These are phyloP conservation scores for Ophiostoma himal-ulmi DNA, from an alignment of 2,329 filamentous ascomycete species.

Conservation along the genomic window DNA sequence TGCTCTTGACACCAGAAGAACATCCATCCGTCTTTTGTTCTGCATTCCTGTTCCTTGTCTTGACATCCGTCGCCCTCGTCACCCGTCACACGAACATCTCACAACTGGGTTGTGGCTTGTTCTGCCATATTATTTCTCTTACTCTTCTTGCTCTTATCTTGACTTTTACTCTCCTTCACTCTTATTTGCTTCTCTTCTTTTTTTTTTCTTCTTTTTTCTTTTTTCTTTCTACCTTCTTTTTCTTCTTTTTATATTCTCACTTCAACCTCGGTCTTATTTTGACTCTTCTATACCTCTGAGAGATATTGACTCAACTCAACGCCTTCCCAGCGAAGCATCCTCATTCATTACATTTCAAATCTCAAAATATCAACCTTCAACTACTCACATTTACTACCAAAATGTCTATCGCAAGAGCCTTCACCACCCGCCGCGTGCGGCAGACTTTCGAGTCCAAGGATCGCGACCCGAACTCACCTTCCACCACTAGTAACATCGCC, in stretches of 20 bases:
- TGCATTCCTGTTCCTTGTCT: slow-evolving; percentile 10
- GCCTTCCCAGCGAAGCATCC: slow-evolving; percentile 12
- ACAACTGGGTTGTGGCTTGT: slow-evolving; percentile 27
- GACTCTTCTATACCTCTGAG: neutral
- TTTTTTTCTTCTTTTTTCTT: neutral
- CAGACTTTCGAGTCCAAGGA: slow-evolving; percentile 45
- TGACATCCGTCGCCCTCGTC: slow-evolving; percentile 14
- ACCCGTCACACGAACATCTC: slow-evolving; percentile 17
- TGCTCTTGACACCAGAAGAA: neutral
- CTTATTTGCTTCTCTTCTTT: neutral
- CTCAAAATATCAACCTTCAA: neutral
- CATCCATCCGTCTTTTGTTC: neutral
- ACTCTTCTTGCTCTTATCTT: neutral
- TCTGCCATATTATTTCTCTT: neutral
- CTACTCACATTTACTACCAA: slow-evolving; percentile 13
- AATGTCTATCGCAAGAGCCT: slow-evolving; percentile 58
- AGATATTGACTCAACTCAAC: neutral
- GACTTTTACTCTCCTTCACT: neutral
- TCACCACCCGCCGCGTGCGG: slow-evolving; percentile 63
- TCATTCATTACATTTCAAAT: neutral
- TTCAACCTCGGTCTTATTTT: no score
- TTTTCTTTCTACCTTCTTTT: slow-evolving; percentile 12
- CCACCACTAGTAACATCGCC: neutral
- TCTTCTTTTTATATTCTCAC: neutral
- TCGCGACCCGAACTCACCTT: slow-evolving; percentile 20